Conservation (phyloP, 345 rosid genomes). For the Mallotus nudiflorus region DNA sequence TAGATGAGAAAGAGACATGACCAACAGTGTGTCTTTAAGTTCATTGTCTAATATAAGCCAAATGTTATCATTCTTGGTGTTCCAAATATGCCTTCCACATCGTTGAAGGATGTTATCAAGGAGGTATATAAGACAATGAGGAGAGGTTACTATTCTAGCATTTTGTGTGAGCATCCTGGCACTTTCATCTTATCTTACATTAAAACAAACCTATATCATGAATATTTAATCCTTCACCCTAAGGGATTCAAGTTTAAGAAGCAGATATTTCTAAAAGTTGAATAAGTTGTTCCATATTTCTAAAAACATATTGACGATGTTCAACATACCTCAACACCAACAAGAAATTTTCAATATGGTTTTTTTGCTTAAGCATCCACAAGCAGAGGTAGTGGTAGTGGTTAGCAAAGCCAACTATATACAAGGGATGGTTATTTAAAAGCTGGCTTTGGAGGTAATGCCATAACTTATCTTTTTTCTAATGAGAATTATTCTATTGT, state of each 20-base stretch:
- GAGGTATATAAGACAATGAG: constrained; percentile 13
- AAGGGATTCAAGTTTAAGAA: constrained; percentile 13
- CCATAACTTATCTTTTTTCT: not conserved
- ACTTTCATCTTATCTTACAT: constrained; percentile 17
- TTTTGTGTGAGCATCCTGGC: constrained; percentile 17
- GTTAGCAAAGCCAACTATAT: constrained; percentile 9
- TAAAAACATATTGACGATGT: constrained; percentile 12
- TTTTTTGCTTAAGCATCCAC: too few relatives aligned
- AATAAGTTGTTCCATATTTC: constrained; percentile 14
- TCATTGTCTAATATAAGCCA: not conserved
- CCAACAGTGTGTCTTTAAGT: constrained; percentile 8
- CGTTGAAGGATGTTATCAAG: constrained; percentile 6
- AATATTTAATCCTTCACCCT: constrained; percentile 11
- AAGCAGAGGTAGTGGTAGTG: not conserved
- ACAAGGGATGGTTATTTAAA: not conserved
- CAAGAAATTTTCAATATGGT: too few relatives aligned
- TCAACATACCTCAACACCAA: not conserved
- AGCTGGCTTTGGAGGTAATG: constrained; percentile 1
- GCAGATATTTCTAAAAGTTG: constrained; percentile 5
- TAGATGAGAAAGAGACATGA: constrained; percentile 8
- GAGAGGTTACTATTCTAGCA: constrained; percentile 7
- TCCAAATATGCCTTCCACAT: not conserved
- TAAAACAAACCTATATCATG: constrained; percentile 17
- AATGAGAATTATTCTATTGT: too few relatives aligned
- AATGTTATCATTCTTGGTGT: constrained; percentile 13